Base-by-base conservation (phyloP, 2,329 filamentous ascomycete species). In the Cladosporium sp. region DNA sequence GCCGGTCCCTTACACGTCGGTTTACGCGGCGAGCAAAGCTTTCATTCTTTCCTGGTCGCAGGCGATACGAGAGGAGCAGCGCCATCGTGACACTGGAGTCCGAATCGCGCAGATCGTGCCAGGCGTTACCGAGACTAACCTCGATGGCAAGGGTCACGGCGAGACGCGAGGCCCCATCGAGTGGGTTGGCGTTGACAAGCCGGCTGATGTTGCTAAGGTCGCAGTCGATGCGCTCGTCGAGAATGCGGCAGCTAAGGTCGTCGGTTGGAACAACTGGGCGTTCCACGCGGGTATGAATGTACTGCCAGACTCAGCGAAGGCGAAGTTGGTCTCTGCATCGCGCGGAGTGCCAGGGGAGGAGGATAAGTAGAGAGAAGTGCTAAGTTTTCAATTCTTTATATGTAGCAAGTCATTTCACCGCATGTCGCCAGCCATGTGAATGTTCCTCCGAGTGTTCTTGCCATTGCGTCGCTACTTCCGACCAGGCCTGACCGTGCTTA, bases 261-360 rank as follows among this genome's bases (percentile, higher is more conserved):
- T 64, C 21, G 61, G 61, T 21, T 64, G 61, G 61, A 64, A 64
- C 47, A 64, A 64, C 47, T 30, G 34, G 51, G 47, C 49, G 7
- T 64, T 64, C 30, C 61, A 64, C 15, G 38, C 38, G 38, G 38
- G 38, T 18, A 38, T 24, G 47, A 44, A 58, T 51, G 24, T 58
- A 12, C 32, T 64, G 14, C 61, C 61, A 21, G 61, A 57, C 30
- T 34, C 26, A 21, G n/a, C 36, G 61, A 57, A 57, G 14, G 61
- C 61, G 47, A 57, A 10, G 26, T 28, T 44, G 18, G 41, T 44
- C 18, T 44, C 41, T 1, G 41, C 41, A 21, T 44, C 41, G 10
- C 41, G 18, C 4, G 41, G 41, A 21, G 41, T 44, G 41, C 41
- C 41, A 44, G 41, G 18, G 5, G 41, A 44, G 18, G 18, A 44